Conservation (phyloP, 495 filamentous ascomycete species). For the Penicillium psychrofluorescens region DNA sequence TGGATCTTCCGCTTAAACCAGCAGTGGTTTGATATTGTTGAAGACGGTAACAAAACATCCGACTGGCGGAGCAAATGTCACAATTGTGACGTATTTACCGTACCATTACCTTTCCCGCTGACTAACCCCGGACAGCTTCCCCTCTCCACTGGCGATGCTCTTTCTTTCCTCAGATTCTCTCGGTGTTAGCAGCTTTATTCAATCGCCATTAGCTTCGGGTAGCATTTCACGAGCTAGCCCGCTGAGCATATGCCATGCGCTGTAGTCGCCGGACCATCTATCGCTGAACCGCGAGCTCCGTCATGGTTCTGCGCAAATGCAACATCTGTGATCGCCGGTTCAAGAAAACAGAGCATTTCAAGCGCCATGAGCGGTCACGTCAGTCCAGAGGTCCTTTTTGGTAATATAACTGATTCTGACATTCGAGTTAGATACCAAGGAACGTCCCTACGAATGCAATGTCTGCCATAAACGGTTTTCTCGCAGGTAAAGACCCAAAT, state of each 20-base stretch:
- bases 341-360: conserved; percentile 50
- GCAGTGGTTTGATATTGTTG: too few species aligned
- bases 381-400: conserved; percentile 17
- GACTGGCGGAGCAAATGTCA: too few species aligned
- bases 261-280: conserved; percentile 1
- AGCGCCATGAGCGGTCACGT: conserved; percentile 49
- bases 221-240: too few species aligned
- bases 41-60: too few species aligned
- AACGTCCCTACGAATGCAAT: conserved; percentile 46
- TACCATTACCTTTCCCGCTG: too few species aligned
- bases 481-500: conserved; percentile 30
- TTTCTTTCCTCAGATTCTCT: too few species aligned
- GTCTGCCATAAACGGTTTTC: conserved; percentile 48
- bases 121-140: too few species aligned
- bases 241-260: background rate
- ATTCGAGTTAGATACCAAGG: conserved; percentile 37
- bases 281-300: conserved; percentile 11
- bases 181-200: too few species aligned
- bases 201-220: too few species aligned
- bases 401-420: conserved; percentile 3
- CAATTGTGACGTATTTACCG: too few species aligned
- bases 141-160: too few species aligned
- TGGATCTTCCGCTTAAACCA: too few species aligned
- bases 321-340: conserved; percentile 44
- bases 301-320: conserved; percentile 46